Evolutionary conservation across 2,329 filamentous ascomycete genomes (phyloP), one percentile per base, ranked within the genome.

Genomic region (Lizonia empirigonia): DNA sequence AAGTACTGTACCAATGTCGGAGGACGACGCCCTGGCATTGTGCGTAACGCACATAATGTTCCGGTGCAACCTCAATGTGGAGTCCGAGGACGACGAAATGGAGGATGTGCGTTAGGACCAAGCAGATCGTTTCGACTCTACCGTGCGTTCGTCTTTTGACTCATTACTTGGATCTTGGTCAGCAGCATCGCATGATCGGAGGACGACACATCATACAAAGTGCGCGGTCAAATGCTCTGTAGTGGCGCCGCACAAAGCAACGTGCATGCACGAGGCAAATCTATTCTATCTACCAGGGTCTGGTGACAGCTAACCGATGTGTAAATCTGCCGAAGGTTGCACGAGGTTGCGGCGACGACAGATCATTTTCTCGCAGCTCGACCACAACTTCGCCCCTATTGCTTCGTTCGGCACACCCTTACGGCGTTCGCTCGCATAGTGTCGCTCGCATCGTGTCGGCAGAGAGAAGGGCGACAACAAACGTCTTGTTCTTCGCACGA

Each of bases 291-390:
- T 42, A 33, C 37, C 37, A 18, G 42, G 32, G 20, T 32, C 12
- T 37, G 26, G 2, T 42, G 32, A n/a, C 42, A 46, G 39, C 36
- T 36, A 29, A 36, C 19, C 26, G 7, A 32, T 12, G 22, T 35
- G 46, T 23, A 22, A 42, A 20, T 22, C 23, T 41, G 26, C 49
- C 33, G 42, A 52, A 24, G n/a, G 49, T 42, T 34, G 37, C 27
- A 52, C 49, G 47, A 41, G 24, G 36, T 42, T 46, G 29, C 35
- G 35, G 37, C 49, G 38, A 35, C 44, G 49, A 52, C 42, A 52
- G 22, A 29, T 52, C 49, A 42, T 44, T 23, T 46, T 33, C 22
- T 36, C 32, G 27, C 44, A 23, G 8, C 32, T 16, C 19, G 22
- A 42, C 38, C 26, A 30, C 45, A 22, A 49, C 19, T 8, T 29